A percentile compares a stretch with the other conserved stretches of the same genome.
Conservation (phyloP, 176 grass and related monocot genomes). For the Rhynchospora tenuis region DNA sequence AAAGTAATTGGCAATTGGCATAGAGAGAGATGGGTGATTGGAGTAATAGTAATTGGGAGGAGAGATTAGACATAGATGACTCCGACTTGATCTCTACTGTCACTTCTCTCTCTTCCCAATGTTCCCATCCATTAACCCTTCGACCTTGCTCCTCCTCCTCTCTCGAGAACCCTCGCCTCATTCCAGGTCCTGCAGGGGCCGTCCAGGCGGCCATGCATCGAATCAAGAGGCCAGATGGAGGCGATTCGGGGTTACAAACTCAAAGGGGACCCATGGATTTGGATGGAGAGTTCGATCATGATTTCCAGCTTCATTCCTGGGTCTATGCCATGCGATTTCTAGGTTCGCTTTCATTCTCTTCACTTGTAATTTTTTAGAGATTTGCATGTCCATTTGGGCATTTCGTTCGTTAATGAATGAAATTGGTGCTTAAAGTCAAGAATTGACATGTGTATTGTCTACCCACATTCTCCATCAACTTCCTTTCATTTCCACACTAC, state of each 20-base stretch:
- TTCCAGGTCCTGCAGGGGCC: constrained; percentile 37
- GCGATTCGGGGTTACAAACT: not conserved
- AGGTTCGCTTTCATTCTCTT: constrained; percentile 30
- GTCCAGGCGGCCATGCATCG: constrained; percentile 28
- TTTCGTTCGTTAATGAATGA: too few relatives aligned
- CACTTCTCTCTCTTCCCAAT: not conserved
- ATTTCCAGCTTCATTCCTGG: constrained; percentile 63
- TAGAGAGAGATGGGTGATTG: too few relatives aligned
- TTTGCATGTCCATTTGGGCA: too few relatives aligned
- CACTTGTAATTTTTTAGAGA: not conserved
- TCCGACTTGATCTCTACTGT: constrained; percentile 34
- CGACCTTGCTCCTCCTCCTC: not conserved
- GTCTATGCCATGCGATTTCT: constrained; percentile 50
- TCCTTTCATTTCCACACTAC: not conserved
- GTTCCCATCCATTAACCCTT: not conserved
- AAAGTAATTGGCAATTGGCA: too few relatives aligned
- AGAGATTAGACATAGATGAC: constrained; percentile 49
- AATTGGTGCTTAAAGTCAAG: constrained; percentile 21
- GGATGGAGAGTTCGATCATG: constrained; percentile 27
- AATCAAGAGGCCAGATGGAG: not conserved
- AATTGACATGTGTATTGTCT: not conserved
- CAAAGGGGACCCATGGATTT: not conserved
- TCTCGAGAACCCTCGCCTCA: not conserved
- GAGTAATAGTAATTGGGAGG: constrained; percentile 22
- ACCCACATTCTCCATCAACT: too few relatives aligned